Evolutionary conservation across 129 eudicot species (phyloP).

Genomic region (Logfia minima): DNA sequence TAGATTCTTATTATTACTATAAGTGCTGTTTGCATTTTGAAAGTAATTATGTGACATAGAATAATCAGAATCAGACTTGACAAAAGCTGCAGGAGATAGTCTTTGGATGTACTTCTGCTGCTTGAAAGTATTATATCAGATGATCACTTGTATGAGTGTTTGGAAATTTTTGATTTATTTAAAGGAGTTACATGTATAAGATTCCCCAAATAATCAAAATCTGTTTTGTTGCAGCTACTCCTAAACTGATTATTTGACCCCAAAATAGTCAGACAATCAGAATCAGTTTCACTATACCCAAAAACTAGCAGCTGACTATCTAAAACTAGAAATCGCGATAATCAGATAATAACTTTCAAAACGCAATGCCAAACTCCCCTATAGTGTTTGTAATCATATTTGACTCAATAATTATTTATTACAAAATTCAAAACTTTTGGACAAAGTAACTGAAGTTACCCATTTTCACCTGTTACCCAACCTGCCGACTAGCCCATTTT

Average conservation of each 20-base stretch:
- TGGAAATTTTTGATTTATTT: background rate
- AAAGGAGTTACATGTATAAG: background rate
- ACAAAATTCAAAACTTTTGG: background rate
- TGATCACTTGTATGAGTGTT: background rate
- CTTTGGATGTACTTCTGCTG: background rate
- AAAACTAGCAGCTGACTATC: background rate
- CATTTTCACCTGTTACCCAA: conserved; percentile 3
- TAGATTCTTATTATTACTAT: background rate
- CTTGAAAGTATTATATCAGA: background rate
- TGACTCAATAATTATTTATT: background rate
- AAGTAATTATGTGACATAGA: background rate
- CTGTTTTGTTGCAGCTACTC: background rate
- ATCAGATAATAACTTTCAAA: background rate
- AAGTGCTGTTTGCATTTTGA: background rate
- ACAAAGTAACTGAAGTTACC: conserved; percentile 12
- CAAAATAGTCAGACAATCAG: conserved; percentile 1
- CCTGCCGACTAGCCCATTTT: background rate
- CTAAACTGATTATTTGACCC: background rate
- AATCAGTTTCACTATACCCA: background rate
- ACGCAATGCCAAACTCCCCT: background rate
- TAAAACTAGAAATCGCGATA: background rate
- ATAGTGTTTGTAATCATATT: conserved; percentile 4
- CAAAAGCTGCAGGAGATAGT: background rate
- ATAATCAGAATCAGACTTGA: background rate
- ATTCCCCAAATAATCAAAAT: background rate